Evolutionary conservation across 345 rosid genomes (phyloP).

Genomic region (Heritiera littoralis): DNA sequence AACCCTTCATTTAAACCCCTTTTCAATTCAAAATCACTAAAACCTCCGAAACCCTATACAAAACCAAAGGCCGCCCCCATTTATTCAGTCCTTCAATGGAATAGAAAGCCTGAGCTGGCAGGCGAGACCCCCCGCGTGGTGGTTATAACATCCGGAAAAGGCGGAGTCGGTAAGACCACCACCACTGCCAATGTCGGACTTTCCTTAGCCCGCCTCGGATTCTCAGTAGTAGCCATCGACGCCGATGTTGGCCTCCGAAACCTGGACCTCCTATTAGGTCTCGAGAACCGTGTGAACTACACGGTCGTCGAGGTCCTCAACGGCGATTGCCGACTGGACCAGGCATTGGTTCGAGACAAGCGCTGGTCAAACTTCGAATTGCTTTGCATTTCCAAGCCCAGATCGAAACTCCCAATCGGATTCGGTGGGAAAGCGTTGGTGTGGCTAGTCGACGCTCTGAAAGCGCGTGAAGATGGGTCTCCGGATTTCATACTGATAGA

Average conservation of each 20-base stretch:
- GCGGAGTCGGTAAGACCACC: conserved; percentile 96
- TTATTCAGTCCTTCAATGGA: conserved; percentile 82
- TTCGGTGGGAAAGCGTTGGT: conserved; percentile 89
- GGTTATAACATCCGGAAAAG: conserved; percentile 98
- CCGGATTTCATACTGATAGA: conserved; percentile 88
- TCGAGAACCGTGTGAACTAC: conserved; percentile 93
- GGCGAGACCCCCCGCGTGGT: conserved; percentile 94
- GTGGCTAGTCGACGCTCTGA: conserved; percentile 87
- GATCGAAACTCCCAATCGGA: conserved; percentile 90
- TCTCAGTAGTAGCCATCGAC: conserved; percentile 89
- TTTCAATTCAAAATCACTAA: not conserved
- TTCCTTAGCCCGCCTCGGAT: conserved; percentile 91
- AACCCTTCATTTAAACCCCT: conserved; percentile 31
- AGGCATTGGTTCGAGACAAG: conserved; percentile 90
- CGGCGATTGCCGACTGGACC: conserved; percentile 94
- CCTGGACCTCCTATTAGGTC: conserved; percentile 89
- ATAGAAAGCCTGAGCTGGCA: conserved; percentile 84
- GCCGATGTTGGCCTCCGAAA: conserved; percentile 95
- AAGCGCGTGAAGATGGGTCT: conserved; percentile 64
- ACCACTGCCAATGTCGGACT: conserved; percentile 99
- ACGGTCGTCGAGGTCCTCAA: conserved; percentile 88
- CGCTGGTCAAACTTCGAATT: conserved; percentile 94
- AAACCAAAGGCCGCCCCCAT: conserved; percentile 30
- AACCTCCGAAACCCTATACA: conserved; percentile 20
- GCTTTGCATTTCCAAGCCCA: conserved; percentile 89